Evolutionary conservation across 768 basidiomycete genomes (phyloP), one percentile per base, ranked within the genome.

Genomic region (Xanthoconium stramineum): DNA sequence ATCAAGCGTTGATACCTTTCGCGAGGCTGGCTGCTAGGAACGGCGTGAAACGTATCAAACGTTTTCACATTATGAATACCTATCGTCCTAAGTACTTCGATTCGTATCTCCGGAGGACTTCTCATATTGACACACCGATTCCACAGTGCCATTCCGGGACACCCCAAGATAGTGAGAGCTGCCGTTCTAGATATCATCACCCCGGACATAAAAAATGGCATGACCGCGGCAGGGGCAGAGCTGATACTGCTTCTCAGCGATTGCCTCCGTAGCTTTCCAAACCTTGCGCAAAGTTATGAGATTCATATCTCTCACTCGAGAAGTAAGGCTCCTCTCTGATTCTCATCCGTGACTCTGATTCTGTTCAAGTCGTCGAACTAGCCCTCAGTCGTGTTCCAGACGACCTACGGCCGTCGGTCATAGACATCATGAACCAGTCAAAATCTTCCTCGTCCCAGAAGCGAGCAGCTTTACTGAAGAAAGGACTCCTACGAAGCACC

Each of bases 121-220:
- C 8, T 6, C 12, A 17, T 51, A 40, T 40, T 65, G 45, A 66
- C 53, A 44, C 2, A 13, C 30, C 29, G 4, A 29, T 40, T 43
- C 29, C 29, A 3, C 61, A 90, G 88, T 55, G 69, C 79, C 20
- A 80, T 85, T 29, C 78, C 85, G 4, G 90, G 89, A 3, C 91
- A 92, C 67, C 91, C 90, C 0, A 83, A 82, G 58, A 76, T 79
- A 47, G 77, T 79, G 52, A 91, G 90, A 64, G 88, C 85, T 1
- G 91, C 91, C 0, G 79, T 89, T 20, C 85, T 92, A 59, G 91
- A 94, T 68, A 91, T 94, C 50, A 87, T 94, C 57, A 88, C 88
- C 12, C 83, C 84, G 0, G 91, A 93, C 63, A 65, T 87, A 35
- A 75, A 73, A 40, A 77, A 72, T 20, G 87, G 89, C 2, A 81